Conservation (phyloP, 306 rosid genomes). For the Quercus suber region DNA sequence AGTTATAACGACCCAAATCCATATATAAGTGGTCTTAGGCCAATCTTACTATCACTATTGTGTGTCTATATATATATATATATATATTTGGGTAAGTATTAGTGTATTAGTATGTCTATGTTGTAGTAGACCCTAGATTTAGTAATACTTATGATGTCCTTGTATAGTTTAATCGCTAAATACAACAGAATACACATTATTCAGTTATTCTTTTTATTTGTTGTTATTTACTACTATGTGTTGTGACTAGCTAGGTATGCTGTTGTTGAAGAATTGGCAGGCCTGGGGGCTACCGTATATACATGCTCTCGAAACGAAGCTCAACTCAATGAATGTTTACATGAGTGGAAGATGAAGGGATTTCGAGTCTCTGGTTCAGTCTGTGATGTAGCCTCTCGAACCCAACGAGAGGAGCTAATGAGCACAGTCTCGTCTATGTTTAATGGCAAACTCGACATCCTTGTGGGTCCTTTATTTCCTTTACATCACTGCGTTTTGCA, state of each 20-base stretch:
- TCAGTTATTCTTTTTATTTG: no score
- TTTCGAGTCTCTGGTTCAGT: conserved; percentile 20
- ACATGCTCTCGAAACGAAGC: conserved; percentile 25
- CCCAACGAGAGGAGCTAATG: conserved; percentile 20
- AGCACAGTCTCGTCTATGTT: conserved; percentile 15
- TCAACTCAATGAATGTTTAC: conserved; percentile 22
- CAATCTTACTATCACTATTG: no score
- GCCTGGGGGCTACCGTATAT: conserved; percentile 30
- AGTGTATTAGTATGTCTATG: no score
- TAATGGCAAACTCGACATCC: conserved; percentile 24
- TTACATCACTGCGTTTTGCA: no score
- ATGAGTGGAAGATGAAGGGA: conserved; percentile 27
- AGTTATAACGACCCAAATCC: no score
- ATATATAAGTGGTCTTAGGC: no score
- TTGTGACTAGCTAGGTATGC: not conserved
- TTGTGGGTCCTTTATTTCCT: not conserved
- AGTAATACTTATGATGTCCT: no score
- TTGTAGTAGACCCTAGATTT: no score
- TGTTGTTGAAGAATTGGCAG: conserved; percentile 29
- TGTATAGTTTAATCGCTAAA: no score
- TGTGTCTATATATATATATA: no score
- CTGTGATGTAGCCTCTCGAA: not conserved
- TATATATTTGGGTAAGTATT: no score
- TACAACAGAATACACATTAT: no score
- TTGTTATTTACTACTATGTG: not conserved